These are phyloP conservation scores for Fraxinus cuspidata DNA, from an alignment of 257 asterid species.

Conservation along the genomic window DNA sequence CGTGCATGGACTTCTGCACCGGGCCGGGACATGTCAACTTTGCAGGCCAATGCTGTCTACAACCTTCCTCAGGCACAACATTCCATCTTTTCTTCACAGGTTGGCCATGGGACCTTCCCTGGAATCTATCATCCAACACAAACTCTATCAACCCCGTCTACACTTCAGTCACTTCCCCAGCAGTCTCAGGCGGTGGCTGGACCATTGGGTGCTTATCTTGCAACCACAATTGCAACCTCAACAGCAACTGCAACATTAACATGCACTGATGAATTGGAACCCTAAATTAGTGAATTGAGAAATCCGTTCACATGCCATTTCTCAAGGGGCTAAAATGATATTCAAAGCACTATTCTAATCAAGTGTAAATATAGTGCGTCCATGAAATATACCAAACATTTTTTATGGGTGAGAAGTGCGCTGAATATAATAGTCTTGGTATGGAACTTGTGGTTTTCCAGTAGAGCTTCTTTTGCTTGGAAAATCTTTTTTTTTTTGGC, in stretches of 20 bases:
- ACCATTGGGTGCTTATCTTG: constrained; percentile 39
- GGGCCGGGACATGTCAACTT: constrained; percentile 42
- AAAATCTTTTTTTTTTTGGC: background rate
- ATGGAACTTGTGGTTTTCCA: background rate
- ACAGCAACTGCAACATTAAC: constrained; percentile 31
- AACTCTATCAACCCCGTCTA: constrained; percentile 37
- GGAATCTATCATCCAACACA: constrained; percentile 49
- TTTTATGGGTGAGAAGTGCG: background rate
- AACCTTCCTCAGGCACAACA: constrained; percentile 55
- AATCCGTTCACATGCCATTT: background rate
- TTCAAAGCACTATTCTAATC: background rate
- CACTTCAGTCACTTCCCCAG: constrained; percentile 41
- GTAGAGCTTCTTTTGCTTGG: background rate
- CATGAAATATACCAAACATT: background rate
- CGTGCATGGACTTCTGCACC: constrained; percentile 36
- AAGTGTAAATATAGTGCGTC: constrained; percentile 17
- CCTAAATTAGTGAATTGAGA: constrained; percentile 40
- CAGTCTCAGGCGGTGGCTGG: constrained; percentile 50
- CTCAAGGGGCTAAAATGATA: background rate
- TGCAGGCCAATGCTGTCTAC: constrained; percentile 53
- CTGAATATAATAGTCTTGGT: background rate
- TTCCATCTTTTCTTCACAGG: constrained; percentile 36
- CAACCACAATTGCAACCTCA: constrained; percentile 36
- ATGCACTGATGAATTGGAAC: constrained; percentile 49
- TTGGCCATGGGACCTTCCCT: constrained; percentile 40